A percentile compares a stretch with the other conserved stretches of the same genome.
Conservation (phyloP, 2,329 filamentous ascomycete species). For the Thielaviopsis musarum region DNA sequence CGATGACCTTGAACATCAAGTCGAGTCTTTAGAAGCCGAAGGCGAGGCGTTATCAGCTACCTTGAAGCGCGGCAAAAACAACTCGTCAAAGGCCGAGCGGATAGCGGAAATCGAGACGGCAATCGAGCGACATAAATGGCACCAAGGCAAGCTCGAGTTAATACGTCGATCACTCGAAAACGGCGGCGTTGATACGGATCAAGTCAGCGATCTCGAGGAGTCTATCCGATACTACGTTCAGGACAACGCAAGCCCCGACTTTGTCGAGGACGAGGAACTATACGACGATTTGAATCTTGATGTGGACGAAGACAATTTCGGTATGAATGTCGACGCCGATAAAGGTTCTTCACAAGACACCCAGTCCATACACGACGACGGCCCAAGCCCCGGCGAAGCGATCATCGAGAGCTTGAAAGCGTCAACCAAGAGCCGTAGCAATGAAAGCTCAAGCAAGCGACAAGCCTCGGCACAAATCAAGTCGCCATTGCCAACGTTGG, state of each 20-base stretch:
- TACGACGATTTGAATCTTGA: conserved; percentile 90
- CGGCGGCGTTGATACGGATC: conserved; percentile 70
- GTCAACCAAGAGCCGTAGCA: conserved; percentile 30
- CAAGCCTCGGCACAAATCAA: conserved; percentile 82
- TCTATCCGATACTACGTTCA: conserved; percentile 90
- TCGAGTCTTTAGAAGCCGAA: conserved; percentile 84
- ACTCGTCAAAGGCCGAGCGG: conserved; percentile 65
- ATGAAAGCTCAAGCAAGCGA: conserved; percentile 37
- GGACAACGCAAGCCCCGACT: conserved; percentile 76
- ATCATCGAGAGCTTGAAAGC: conserved; percentile 16
- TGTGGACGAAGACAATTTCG: conserved; percentile 79
- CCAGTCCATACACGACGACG: conserved; percentile 79
- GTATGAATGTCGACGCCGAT: conserved; percentile 66
- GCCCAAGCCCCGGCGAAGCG: conserved; percentile 22
- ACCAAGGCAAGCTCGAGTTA: conserved; percentile 81
- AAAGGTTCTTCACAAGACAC: conserved; percentile 88
- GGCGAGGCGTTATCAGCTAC: conserved; percentile 70
- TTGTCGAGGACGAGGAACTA: conserved; percentile 82
- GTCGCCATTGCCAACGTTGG: conserved; percentile 81
- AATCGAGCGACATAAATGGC: conserved; percentile 92
- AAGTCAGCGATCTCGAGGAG: conserved; percentile 79
- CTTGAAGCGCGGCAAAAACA: conserved; percentile 90
- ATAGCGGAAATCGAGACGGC: conserved; percentile 70
- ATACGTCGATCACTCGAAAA: conserved; percentile 84
- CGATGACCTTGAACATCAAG: conserved; percentile 83